A percentile compares a stretch with the other conserved stretches of the same genome.
Conservation (phyloP, 805 yeast genomes). For the Lachancea quebecensis region DNA sequence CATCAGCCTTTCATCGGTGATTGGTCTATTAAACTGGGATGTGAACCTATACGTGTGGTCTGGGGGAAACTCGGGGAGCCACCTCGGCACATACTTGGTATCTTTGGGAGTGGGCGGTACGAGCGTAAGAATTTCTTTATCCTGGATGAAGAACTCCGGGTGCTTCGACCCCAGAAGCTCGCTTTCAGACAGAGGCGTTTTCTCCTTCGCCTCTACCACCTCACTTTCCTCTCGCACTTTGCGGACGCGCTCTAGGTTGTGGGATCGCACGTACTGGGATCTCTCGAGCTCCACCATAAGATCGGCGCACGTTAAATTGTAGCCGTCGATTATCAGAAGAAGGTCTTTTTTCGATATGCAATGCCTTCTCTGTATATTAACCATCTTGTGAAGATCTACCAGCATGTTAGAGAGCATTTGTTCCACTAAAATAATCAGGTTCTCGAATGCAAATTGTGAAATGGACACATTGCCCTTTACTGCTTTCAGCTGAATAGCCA, state of each 20-base stretch:
- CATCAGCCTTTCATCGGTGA: conserved; percentile 64
- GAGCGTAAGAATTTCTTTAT: conserved; percentile 29
- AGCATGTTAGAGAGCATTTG: conserved; percentile 36
- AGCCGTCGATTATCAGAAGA: conserved; percentile 38
- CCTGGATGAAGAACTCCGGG: conserved; percentile 12
- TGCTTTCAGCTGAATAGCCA: conserved; percentile 34
- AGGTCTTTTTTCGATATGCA: conserved; percentile 49
- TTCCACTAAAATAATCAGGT: conserved; percentile 32
- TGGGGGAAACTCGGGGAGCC: conserved; percentile 88
- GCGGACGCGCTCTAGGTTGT: conserved; percentile 11
- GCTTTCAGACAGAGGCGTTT: conserved; percentile 6
- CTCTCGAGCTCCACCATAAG: conserved; percentile 34
- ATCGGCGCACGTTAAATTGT: conserved; percentile 35
- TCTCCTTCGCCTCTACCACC: conserved; percentile 7
- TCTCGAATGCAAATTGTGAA: conserved; percentile 34
- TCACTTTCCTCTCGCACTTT: conserved; percentile 7
- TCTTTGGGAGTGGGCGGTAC: conserved; percentile 44
- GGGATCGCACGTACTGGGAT: conserved; percentile 19
- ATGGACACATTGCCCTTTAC: conserved; percentile 28
- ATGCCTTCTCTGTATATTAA: conserved; percentile 55
- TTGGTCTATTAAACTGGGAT: conserved; percentile 53
- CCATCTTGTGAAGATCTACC: conserved; percentile 39
- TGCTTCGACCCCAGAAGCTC: conserved; percentile 9
- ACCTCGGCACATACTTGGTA: conserved; percentile 51
- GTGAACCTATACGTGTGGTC: conserved; percentile 85